These are phyloP conservation scores for Phytophthora ramorum DNA, from an alignment of 352 stramenopile genomes.

Conservation along the genomic window DNA sequence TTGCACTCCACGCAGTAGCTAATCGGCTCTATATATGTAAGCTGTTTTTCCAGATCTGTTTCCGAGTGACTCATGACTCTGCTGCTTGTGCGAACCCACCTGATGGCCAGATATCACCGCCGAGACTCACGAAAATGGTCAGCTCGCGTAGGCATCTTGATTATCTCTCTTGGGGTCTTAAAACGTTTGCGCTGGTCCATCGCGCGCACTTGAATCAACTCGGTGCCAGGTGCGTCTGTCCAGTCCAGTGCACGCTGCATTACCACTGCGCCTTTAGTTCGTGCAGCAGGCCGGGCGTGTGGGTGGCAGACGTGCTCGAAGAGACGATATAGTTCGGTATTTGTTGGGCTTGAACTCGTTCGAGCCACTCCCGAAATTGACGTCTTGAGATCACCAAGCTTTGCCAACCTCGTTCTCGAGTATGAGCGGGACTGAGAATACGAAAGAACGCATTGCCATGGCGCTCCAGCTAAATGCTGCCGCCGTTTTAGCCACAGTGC, in stretches of 20 bases:
- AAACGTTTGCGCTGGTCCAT: slow-evolving; percentile 24
- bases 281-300: slow-evolving; percentile 6
- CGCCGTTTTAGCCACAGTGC: slow-evolving; percentile 53
- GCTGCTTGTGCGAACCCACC: slow-evolving; percentile 5
- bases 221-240: not conserved
- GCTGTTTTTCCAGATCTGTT: slow-evolving; percentile 1
- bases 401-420: not conserved
- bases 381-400: not conserved
- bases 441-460: slow-evolving; percentile 10
- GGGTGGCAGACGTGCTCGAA: slow-evolving; percentile 6
- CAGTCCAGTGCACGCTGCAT: slow-evolving; percentile 19
- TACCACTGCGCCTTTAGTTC: slow-evolving; percentile 21
- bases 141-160: not conserved
- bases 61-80: not conserved
- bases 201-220: slow-evolving; percentile 22
- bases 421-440: not conserved
- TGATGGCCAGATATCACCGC: slow-evolving; percentile 8
- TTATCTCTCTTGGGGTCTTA: slow-evolving; percentile 3
- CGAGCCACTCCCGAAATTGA: slow-evolving; percentile 19
- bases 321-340: slow-evolving; percentile 4
- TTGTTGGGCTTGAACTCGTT: slow-evolving; percentile 1
- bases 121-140: slow-evolving; percentile 11
- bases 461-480: slow-evolving; percentile 53
- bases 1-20: not conserved
- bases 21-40: not conserved